A percentile compares a stretch with the other conserved stretches of the same genome.
phyloP scores from a whole-genome alignment of 371 early-diverging fungal species.

The Phascolomyces articulosus region DNA sequence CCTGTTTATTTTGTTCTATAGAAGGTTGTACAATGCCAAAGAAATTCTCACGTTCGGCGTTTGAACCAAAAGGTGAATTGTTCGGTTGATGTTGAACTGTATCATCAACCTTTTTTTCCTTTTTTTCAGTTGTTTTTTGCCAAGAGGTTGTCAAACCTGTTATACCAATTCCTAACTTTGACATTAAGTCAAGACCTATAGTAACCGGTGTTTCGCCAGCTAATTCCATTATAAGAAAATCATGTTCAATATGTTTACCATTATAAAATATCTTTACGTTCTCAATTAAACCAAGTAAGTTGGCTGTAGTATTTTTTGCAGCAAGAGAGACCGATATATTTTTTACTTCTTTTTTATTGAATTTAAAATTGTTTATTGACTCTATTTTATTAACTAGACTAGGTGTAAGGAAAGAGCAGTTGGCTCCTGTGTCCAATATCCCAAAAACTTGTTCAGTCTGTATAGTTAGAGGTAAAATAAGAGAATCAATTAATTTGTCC shows the following conservation, averaged over 20 bases:
- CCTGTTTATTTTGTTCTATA: conserved; percentile 10
- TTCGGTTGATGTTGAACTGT: conserved; percentile 16
- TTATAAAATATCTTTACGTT: background rate
- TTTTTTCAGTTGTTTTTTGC: background rate
- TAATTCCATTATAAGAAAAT: conserved; percentile 9
- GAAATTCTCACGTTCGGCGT: conserved; percentile 13
- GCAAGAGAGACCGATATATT: background rate
- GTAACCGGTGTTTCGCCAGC: background rate
- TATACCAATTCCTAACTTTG: conserved; percentile 12
- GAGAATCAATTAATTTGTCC: background rate
- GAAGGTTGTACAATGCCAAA: conserved; percentile 3
- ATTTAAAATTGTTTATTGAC: background rate
- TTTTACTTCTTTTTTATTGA: background rate
- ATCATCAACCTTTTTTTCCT: background rate
- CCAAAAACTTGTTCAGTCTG: background rate
- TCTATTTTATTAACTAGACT: background rate
- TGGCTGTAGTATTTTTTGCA: background rate
- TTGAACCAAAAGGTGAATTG: conserved; percentile 19
- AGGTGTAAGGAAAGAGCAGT: background rate
- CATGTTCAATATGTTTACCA: conserved; percentile 2
- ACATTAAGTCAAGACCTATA: conserved; percentile 13
- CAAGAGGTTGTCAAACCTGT: conserved; percentile 8
- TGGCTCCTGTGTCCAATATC: background rate
- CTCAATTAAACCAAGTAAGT: background rate
- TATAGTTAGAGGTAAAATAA: background rate